Evolutionary conservation across 1,139 yeast species (phyloP).

Genomic region (Yamadazyma blattariae): DNA sequence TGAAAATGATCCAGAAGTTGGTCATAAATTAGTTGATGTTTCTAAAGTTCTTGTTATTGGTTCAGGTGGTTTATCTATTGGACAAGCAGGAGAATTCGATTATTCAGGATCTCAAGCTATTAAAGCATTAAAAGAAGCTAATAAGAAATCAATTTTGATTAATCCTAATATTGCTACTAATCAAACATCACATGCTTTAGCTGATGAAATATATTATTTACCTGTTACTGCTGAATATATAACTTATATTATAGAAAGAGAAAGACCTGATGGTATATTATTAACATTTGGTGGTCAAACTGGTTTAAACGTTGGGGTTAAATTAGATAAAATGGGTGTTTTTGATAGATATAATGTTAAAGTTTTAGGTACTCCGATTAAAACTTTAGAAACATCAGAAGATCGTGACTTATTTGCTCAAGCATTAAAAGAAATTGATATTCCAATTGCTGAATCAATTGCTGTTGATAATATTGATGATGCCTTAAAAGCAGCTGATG

Average conservation of each 20-base stretch:
- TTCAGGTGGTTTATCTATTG: slow-evolving; percentile 96
- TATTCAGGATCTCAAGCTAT: slow-evolving; percentile 98
- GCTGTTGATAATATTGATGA: slow-evolving; percentile 94
- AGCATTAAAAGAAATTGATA: slow-evolving; percentile 89
- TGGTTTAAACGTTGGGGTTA: slow-evolving; percentile 92
- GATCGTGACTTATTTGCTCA: slow-evolving; percentile 95
- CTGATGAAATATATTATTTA: slow-evolving; percentile 90
- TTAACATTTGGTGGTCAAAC: slow-evolving; percentile 99
- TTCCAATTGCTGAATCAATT: slow-evolving; percentile 93
- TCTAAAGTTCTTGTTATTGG: slow-evolving; percentile 90
- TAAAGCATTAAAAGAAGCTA: slow-evolving; percentile 90
- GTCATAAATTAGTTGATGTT: slow-evolving; percentile 68
- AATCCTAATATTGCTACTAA: slow-evolving; percentile 98
- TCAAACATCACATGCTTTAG: slow-evolving; percentile 93
- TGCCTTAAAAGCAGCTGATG: slow-evolving; percentile 82
- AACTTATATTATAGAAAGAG: slow-evolving; percentile 90
- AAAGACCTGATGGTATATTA: slow-evolving; percentile 92
- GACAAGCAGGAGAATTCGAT: slow-evolving; percentile 99
- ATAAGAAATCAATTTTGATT: slow-evolving; percentile 79
- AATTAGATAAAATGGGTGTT: slow-evolving; percentile 89
- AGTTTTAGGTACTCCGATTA: slow-evolving; percentile 95
- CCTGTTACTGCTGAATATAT: slow-evolving; percentile 98
- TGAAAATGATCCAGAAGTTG: slow-evolving; percentile 22
- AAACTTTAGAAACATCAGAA: slow-evolving; percentile 92
- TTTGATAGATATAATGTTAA: slow-evolving; percentile 87